A percentile compares a stretch with the other conserved stretches of the same genome.
phyloP scores from a whole-genome alignment of 208 protist genomes.

The Strigomonas culicis region DNA sequence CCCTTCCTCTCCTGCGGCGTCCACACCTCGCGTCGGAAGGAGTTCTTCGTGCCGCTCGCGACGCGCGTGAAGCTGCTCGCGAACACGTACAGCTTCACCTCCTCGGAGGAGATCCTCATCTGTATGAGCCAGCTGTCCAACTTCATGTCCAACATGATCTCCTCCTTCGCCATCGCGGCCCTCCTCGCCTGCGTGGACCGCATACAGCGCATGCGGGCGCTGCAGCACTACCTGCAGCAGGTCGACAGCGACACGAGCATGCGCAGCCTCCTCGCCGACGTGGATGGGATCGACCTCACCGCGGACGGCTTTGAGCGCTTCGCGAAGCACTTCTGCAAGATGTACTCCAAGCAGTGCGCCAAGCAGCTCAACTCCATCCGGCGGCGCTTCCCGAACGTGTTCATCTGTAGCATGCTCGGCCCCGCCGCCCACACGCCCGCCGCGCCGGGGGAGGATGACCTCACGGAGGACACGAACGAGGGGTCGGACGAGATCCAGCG shows the following conservation, averaged over 20 bases:
- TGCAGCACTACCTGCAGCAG: neutral
- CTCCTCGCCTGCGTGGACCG: constrained; percentile 22
- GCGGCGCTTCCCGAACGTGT: constrained; percentile 57
- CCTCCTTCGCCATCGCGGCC: constrained; percentile 32
- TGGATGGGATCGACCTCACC: constrained; percentile 14
- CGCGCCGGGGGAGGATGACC: constrained; percentile 20
- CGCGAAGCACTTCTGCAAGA: constrained; percentile 22
- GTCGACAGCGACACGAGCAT: neutral
- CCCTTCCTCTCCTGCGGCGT: constrained; percentile 26
- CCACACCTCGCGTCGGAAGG: constrained; percentile 21
- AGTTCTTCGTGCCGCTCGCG: constrained; percentile 60
- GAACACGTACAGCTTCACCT: constrained; percentile 20
- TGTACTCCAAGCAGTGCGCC: constrained; percentile 15
- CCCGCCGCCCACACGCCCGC: constrained; percentile 8
- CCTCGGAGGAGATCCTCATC: constrained; percentile 35
- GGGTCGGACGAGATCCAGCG: constrained; percentile 14
- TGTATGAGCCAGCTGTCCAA: constrained; percentile 43
- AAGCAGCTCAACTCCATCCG: constrained; percentile 25
- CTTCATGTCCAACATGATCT: constrained; percentile 49
- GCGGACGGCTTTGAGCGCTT: constrained; percentile 22
- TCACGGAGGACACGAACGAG: neutral
- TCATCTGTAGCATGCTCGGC: constrained; percentile 22
- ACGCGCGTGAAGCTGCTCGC: constrained; percentile 29
- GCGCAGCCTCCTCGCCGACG: neutral
- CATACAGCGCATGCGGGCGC: constrained; percentile 2